Base-by-base conservation (phyloP, 805 yeast species). In the Candida montana region DNA sequence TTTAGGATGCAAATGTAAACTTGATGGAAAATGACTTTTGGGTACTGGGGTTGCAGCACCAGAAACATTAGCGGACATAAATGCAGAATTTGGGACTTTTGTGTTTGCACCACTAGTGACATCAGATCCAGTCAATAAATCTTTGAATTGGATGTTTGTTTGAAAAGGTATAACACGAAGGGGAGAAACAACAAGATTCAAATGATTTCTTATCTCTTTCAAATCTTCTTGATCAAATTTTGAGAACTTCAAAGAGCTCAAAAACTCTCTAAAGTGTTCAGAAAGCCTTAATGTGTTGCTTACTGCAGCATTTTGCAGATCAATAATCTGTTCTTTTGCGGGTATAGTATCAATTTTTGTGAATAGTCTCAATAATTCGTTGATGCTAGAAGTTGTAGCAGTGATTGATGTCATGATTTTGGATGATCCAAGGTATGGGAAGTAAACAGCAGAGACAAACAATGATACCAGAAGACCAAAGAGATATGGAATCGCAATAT, bases 401-500 rank as follows among this genome's bases (percentile, higher is more conserved):
- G 53, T 43, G 12, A 66, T 48, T 5, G 62, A 52, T 1, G 42
- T 40, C 20, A 62, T 50, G 11, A 68, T 40, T 32, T 55, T 57
- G 12, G 54, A 44, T 39, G 68, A 66, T n/a, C 75, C 74, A 28
- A 63, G 46, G 28, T 64, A 66, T 6, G 79, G 77, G 39, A 59
- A 62, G 15, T 69, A 48, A 5, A 54, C 3, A 5, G 63, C 29
- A 32, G 70, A 65, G 2, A 67, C 60, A 1, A 61, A 19, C 11
- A 71, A 41, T 0, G 73, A 63, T 1, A 70, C 38, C 13, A 66
- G 27, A 3, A 70, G 41, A 2, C 78, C 79, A 49, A 71, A 68
- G 0, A 67, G 44, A 44, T 68, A 71, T 0, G 78, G 74, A 7
- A 73, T 59, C 5, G 67, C 67, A 46, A 71, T 64, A 38, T 71